phyloP scores from a whole-genome alignment of 1,284 basidiomycete species.

The Cryptococcus maquisensis region DNA sequence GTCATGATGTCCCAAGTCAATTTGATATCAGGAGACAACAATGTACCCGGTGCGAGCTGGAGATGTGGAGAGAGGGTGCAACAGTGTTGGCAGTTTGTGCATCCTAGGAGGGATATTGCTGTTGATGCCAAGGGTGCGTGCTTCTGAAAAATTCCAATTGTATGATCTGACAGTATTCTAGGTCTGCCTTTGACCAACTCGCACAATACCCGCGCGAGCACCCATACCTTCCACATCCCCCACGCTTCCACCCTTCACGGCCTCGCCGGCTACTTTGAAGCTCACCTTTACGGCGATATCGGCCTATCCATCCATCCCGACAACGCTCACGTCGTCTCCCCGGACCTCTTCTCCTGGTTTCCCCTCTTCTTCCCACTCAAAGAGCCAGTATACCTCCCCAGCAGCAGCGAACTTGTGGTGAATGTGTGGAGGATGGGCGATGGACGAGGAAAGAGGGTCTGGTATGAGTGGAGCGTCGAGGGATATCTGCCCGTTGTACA shows the following conservation, averaged over 20 bases:
- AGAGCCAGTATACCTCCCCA: slow-evolving; percentile 90
- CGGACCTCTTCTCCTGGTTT: slow-evolving; percentile 99
- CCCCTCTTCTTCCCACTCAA: slow-evolving; percentile 93
- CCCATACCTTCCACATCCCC: slow-evolving; percentile 85
- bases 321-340: slow-evolving; percentile 72
- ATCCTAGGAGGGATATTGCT: slow-evolving; percentile 74
- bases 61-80: slow-evolving; percentile 79
- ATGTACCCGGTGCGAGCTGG: slow-evolving; percentile 53
- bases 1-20: slow-evolving; percentile 95
- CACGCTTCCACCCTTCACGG: slow-evolving; percentile 93
- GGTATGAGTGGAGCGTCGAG: slow-evolving; percentile 99
- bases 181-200: slow-evolving; percentile 79
- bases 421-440: slow-evolving; percentile 92
- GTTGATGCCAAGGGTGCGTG: slow-evolving; percentile 66
- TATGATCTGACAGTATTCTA: slow-evolving; percentile 33
- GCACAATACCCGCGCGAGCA: slow-evolving; percentile 77
- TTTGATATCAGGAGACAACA: slow-evolving; percentile 65
- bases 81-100: slow-evolving; percentile 96
- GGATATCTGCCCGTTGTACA: slow-evolving; percentile 63
- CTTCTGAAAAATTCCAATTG: background rate
- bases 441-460: slow-evolving; percentile 64
- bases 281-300: slow-evolving; percentile 81
- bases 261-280: slow-evolving; percentile 97
- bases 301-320: slow-evolving; percentile 93
- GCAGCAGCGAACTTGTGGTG: slow-evolving; percentile 78